These are phyloP conservation scores for Colletotrichum sp. DNA, from an alignment of 2,329 filamentous ascomycete species.

Conservation along the genomic window DNA sequence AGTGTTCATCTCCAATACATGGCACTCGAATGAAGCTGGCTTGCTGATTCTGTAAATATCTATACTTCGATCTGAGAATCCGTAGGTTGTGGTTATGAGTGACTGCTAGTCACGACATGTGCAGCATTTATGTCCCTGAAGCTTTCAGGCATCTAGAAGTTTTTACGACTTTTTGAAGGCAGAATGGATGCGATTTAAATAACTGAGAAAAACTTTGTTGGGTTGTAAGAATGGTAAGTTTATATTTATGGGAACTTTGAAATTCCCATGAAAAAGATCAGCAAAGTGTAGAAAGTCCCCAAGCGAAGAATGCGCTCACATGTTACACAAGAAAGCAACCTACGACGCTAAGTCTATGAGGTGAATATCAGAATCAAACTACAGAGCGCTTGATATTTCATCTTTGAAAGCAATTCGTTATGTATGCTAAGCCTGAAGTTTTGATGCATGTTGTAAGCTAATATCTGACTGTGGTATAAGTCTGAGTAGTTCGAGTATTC, in stretches of 20 bases:
- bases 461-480: not conserved
- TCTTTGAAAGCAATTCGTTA: fast-evolving
- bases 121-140: not conserved
- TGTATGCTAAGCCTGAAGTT: not conserved
- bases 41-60: not conserved
- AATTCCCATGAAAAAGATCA: not conserved
- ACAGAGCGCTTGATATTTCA: not conserved
- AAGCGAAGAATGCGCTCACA: not conserved
- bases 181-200: fast-evolving
- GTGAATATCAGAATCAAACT: not conserved
- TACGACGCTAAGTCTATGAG: fast-evolving
- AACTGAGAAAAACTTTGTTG: fast-evolving
- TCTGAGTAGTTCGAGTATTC: not conserved
- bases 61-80: not conserved
- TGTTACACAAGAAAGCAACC: fast-evolving
- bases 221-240: not conserved
- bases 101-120: not conserved
- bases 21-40: not conserved
- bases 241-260: not conserved
- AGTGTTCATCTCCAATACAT: not conserved
- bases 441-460: not conserved
- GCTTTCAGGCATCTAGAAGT: not conserved
- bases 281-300: not conserved
- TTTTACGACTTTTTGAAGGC: not conserved
- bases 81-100: not conserved